A percentile compares a stretch with the other conserved stretches of the same genome.
These are phyloP conservation scores for Aureobasidium sp. DNA, from an alignment of 2,329 filamentous ascomycete genomes.

Conservation along the genomic window DNA sequence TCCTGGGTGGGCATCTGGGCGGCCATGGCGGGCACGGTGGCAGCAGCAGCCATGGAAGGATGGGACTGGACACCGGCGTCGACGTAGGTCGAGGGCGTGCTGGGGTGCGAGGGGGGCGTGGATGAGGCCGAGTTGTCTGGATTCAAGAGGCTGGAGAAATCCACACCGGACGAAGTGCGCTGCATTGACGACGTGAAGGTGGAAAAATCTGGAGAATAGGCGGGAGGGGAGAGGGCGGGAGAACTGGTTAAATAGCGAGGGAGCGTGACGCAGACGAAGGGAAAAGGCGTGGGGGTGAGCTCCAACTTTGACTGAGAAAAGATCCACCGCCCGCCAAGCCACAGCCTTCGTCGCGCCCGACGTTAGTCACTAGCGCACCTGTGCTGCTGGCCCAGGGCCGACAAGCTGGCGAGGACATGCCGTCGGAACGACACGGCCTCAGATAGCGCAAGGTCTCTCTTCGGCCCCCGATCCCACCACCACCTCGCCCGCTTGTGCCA, in stretches of 20 bases:
- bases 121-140: conserved; percentile 38
- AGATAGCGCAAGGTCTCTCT: conserved; percentile 14
- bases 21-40: conserved; percentile 38
- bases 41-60: conserved; percentile 36
- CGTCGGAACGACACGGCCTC: conserved; percentile 13
- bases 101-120: conserved; percentile 41
- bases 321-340: conserved; percentile 15
- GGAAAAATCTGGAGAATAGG: conserved; percentile 14
- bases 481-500: conserved; percentile 9
- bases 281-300: conserved; percentile 15
- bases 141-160: conserved; percentile 70
- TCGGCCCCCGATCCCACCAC: conserved; percentile 7
- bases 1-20: conserved; percentile 60
- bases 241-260: conserved; percentile 16
- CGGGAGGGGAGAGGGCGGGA: conserved; percentile 15
- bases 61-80: conserved; percentile 15
- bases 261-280: conserved; percentile 10
- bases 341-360: conserved; percentile 12
- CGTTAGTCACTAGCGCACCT: conserved; percentile 16
- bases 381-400: conserved; percentile 13
- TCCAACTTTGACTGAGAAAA: conserved; percentile 16
- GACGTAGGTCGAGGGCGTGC: conserved; percentile 19
- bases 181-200: conserved; percentile 47
- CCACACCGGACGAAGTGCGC: conserved; percentile 64
- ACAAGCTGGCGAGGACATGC: conserved; percentile 12